These are phyloP conservation scores for Moniliella sp. DNA, from an alignment of 1,284 basidiomycete genomes.

Conservation along the genomic window DNA sequence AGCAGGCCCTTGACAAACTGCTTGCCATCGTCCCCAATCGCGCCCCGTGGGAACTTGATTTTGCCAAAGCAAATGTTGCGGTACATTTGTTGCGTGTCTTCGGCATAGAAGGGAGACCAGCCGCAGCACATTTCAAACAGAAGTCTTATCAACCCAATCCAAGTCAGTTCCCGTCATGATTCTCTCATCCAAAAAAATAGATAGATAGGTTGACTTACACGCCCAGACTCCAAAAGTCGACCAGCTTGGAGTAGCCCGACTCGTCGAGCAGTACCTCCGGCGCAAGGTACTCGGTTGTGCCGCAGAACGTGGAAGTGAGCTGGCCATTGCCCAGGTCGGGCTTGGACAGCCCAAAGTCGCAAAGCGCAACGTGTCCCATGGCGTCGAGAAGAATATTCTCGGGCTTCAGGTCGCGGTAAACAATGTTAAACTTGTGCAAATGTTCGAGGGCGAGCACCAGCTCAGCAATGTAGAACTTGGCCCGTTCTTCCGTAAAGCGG, in stretches of 20 bases:
- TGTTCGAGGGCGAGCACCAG: conserved; percentile 85
- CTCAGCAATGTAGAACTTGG: conserved; percentile 95
- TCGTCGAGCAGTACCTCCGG: conserved; percentile 52
- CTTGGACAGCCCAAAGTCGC: conserved; percentile 95
- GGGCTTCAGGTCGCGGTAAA: conserved; percentile 92
- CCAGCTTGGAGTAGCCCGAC: conserved; percentile 83
- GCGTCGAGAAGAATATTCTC: conserved; percentile 82
- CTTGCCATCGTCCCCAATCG: conserved; percentile 92
- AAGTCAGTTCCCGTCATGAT: background rate
- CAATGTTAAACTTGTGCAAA: conserved; percentile 68
- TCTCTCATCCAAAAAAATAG: no score
- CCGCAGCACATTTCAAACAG: conserved; percentile 74
- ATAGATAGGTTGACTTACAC: conserved; percentile 88
- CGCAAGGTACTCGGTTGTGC: conserved; percentile 55
- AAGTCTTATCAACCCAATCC: conserved; percentile 42
- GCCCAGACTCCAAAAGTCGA: conserved; percentile 95
- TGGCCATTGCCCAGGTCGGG: conserved; percentile 67
- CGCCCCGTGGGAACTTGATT: conserved; percentile 89
- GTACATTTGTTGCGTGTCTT: conserved; percentile 99
- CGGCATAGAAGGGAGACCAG: conserved; percentile 99
- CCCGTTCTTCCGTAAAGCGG: conserved; percentile 92
- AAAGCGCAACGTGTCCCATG: conserved; percentile 92
- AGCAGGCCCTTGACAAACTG: conserved; percentile 95
- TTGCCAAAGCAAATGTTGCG: conserved; percentile 91
- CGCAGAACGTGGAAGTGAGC: conserved; percentile 68